These are phyloP conservation scores for Citrullus amarus DNA, from an alignment of 306 rosid genomes.

Conservation along the genomic window DNA sequence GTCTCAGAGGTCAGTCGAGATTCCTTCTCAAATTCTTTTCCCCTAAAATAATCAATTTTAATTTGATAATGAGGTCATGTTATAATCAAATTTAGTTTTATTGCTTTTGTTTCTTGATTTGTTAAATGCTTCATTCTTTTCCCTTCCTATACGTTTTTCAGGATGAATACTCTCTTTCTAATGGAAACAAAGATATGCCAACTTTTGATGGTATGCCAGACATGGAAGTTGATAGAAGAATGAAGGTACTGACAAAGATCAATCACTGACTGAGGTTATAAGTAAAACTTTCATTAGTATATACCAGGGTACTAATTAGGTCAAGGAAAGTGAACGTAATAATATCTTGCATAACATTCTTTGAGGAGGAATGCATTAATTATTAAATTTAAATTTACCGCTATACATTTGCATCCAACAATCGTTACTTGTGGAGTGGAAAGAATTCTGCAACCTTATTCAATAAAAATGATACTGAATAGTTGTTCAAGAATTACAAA, in stretches of 20 bases:
- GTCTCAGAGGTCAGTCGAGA: constrained; percentile 73
- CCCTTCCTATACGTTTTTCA: constrained; percentile 17
- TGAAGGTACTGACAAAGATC: constrained; percentile 47
- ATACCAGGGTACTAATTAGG: neutral
- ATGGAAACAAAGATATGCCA: constrained; percentile 68
- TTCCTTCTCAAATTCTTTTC: neutral
- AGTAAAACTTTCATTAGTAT: neutral
- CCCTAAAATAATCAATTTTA: neutral
- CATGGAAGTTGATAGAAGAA: constrained; percentile 71
- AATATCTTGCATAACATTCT: neutral
- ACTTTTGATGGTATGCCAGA: constrained; percentile 83
- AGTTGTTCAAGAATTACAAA: neutral
- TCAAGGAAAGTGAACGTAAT: neutral
- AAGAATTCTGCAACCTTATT: neutral
- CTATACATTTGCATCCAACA: neutral
- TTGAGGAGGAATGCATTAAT: neutral
- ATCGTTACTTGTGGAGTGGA: neutral
- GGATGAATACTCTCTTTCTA: constrained; percentile 70
- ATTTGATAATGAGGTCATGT: neutral
- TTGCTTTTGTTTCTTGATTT: neutral
- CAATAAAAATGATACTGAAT: neutral
- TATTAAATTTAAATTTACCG: neutral
- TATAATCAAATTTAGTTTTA: too few relatives aligned
- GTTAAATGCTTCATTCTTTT: neutral
- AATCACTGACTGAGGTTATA: constrained; percentile 3